Evolutionary conservation across 1,284 basidiomycete genomes (phyloP), one percentile per base, ranked within the genome.

Genomic region (Heterobasidion occidentale): DNA sequence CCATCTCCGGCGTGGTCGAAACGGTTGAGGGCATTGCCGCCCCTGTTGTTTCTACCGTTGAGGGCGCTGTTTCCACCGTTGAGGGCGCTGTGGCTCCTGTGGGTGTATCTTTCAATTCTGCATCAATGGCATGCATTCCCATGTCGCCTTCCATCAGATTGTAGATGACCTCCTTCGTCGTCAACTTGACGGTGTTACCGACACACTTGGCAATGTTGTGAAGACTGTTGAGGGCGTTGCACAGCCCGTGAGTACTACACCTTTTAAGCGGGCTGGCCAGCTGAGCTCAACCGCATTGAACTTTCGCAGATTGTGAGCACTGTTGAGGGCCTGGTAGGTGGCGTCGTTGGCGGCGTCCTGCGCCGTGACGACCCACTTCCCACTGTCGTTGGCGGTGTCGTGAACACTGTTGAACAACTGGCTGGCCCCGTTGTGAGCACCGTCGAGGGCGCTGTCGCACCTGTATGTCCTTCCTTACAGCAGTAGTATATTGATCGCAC

Each of bases 341-440:
- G n/a, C 12, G 38, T 42, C 5, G 38, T n/a, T 42, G 38, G 38
- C 7, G 17, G n/a, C 12, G 47, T 48, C 17, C 1, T 48, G n/a
- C 47, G 47, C 3, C 47, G 47, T 14, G 12, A 48, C 42, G 51
- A 6, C 42, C 20, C 49, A n/a, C 17, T 27, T 27, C 1, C 33
- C 53, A 36, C 19, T 12, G 12, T 36, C n/a, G 27, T 54, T 17
- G 42, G n/a, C 6, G 53, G 53, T 19, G 46, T 17, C 42, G 47
- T 55, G 14, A 20, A 8, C 46, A 44, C 54, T 19, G 46, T 33
- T 20, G 46, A 17, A 8, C 14, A 19, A 33, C 27, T 36, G 9
- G 56, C 36, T 38, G 56, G 36, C 36, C 35, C 46, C 19, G 53
- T 58, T 38, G 48, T 54, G 12, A 53, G 45, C 51, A 47, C 56